Base-by-base conservation (phyloP, 1,284 basidiomycete species). In the Apiotrichum porosum region DNA sequence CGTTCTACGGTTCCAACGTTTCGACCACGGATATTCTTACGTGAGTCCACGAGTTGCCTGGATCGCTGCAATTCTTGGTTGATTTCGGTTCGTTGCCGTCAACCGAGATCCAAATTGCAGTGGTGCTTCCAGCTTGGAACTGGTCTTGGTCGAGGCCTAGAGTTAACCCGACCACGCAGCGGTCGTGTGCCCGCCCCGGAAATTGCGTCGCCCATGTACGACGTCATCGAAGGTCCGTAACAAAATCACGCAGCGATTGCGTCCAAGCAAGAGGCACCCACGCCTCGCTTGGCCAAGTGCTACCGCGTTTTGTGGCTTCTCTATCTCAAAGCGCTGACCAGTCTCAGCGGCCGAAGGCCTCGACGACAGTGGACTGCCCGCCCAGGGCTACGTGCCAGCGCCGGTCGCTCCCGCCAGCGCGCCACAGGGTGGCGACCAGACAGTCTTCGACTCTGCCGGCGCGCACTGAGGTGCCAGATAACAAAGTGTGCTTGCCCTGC, bases 141-240 rank as follows among this genome's bases (percentile, higher is more conserved):
- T n/a, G n/a, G n/a, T n/a, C n/a, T n/a, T n/a, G n/a, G n/a, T n/a
- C n/a, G n/a, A n/a, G n/a, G n/a, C n/a, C n/a, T n/a, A n/a, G n/a
- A n/a, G n/a, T n/a, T n/a, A n/a, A n/a, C n/a, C n/a, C n/a, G n/a
- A n/a, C n/a, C n/a, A n/a, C n/a, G n/a, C n/a, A n/a, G n/a, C n/a
- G n/a, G 94, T 34, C 85, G 86, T 33, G 92, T 97, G 0, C 94
- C 94, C 2, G 89, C 94, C 10, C 94, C 94, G 0, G 94, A 97
- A 74, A 90, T 94, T 44, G 94, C 94, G 0, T 90, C 87, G 22
- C 80, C 81, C 52, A 76, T 98, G 66, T 97, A 97, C 72, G 94
- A 97, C 69, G 86, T 95, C 61, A 92, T 97, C 61, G 93, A 97
- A 62, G 74, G 69, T 65, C 42, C 54, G 62, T 55, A n/a, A n/a